Conservation (phyloP, 257 asterid genomes). For the Nemophila menziesii region DNA sequence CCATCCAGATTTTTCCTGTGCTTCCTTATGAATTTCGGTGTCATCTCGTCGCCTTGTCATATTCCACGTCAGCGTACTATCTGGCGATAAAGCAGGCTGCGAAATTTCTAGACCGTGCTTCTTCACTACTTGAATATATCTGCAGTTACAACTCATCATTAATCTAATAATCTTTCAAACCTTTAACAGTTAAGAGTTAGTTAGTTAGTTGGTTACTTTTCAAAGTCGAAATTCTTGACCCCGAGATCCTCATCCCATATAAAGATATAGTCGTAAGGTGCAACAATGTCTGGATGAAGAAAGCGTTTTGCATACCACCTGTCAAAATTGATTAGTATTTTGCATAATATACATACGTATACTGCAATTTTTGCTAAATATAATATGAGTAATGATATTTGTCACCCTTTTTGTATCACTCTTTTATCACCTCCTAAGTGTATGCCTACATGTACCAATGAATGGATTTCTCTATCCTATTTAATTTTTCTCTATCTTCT, state of each 20-base stretch:
- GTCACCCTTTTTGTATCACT: no score
- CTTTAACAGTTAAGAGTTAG: background rate
- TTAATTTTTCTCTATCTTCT: no score
- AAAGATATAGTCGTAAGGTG: conserved; percentile 69
- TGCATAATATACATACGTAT: no score
- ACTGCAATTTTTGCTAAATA: no score
- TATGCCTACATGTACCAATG: no score
- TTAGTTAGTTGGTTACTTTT: conserved; percentile 44
- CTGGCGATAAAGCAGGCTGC: conserved; percentile 82
- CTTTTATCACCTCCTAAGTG: no score
- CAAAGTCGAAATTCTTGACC: conserved; percentile 64
- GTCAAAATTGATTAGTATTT: background rate
- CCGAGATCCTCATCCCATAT: conserved; percentile 96
- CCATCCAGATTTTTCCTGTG: conserved; percentile 86
- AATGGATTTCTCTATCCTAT: no score
- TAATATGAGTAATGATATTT: no score
- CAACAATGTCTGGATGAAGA: conserved; percentile 81
- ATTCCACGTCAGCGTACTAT: conserved; percentile 81
- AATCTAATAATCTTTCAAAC: background rate
- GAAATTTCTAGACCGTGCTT: conserved; percentile 79
- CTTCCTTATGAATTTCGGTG: conserved; percentile 82
- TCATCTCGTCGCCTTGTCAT: conserved; percentile 70
- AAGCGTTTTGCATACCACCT: conserved; percentile 99
- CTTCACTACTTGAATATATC: conserved; percentile 60
- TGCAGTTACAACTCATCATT: conserved; percentile 13